phyloP scores from a whole-genome alignment of 2,329 filamentous ascomycete species.

The Thelonectria blattea region DNA sequence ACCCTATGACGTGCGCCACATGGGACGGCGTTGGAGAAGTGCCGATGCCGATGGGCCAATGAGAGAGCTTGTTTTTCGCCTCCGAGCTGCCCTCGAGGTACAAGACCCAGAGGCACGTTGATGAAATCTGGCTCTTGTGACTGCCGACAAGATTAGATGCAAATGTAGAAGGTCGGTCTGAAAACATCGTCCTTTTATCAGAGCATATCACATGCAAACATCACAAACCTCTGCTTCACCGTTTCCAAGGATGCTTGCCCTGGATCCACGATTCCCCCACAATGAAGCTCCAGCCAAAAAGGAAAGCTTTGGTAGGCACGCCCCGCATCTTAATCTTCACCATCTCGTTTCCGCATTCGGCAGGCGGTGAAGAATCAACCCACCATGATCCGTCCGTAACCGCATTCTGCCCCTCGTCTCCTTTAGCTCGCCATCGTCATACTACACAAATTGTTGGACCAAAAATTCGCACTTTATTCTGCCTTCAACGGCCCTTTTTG shows the following conservation, averaged over 20 bases:
- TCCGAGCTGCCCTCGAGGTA: conserved; percentile 9
- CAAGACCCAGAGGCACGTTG: neutral
- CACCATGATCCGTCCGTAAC: conserved; percentile 22
- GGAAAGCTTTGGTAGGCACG: neutral
- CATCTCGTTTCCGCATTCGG: conserved; percentile 11
- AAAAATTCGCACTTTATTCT: conserved; percentile 19
- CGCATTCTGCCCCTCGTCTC: conserved; percentile 30
- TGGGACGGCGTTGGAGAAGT: conserved; percentile 17
- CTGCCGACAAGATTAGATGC: neutral
- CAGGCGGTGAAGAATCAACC: conserved; percentile 34
- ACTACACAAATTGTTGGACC: conserved; percentile 15
- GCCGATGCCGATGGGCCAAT: conserved; percentile 31
- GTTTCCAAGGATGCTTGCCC: neutral
- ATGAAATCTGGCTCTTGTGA: neutral
- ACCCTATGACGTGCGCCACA: conserved; percentile 32
- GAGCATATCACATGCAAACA: conserved; percentile 14
- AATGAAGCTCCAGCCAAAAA: neutral
- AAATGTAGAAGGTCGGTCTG: neutral
- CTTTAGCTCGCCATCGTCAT: conserved; percentile 26
- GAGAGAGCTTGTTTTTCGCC: conserved; percentile 5
- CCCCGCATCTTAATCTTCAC: neutral
- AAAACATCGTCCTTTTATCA: neutral
- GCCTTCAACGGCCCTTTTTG: conserved; percentile 4
- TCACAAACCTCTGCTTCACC: conserved; percentile 6
- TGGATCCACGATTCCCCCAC: conserved; percentile 5